A percentile compares a stretch with the other conserved stretches of the same genome.
Evolutionary conservation across 768 basidiomycete species (phyloP).

Genomic region (Tylopilus plumbeoviolaceoides): DNA sequence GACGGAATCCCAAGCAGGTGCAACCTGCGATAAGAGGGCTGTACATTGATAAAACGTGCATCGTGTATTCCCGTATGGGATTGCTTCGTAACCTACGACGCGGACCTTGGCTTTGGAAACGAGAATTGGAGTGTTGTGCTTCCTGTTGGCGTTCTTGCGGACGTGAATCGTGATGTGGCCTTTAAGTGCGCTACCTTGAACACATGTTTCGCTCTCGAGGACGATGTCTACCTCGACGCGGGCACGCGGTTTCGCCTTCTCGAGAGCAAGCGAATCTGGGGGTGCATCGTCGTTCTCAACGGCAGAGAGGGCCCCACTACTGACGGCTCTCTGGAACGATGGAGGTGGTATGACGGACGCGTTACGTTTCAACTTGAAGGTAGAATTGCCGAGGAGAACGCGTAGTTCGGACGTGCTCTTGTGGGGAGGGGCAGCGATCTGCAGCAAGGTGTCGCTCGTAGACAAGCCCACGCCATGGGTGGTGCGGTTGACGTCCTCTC

Average conservation of each 20-base stretch:
- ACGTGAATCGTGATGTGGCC: constrained; percentile 70
- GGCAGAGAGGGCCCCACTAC: constrained; percentile 2
- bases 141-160: constrained; percentile 49
- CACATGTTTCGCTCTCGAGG: constrained; percentile 69
- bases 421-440: constrained; percentile 43
- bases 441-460: constrained; percentile 52
- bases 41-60: constrained; percentile 83
- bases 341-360: constrained; percentile 39
- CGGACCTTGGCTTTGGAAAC: constrained; percentile 75
- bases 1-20: constrained; percentile 41
- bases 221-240: constrained; percentile 80
- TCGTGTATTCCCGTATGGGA: constrained; percentile 50
- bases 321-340: constrained; percentile 6
- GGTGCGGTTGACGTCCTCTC: constrained; percentile 4
- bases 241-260: constrained; percentile 68
- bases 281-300: constrained; percentile 7
- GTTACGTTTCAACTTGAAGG: constrained; percentile 52
- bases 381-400: constrained; percentile 57
- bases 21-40: constrained; percentile 46
- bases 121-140: constrained; percentile 46
- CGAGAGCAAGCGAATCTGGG: constrained; percentile 43
- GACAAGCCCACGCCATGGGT: constrained; percentile 29
- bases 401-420: constrained; percentile 56
- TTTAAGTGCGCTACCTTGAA: constrained; percentile 73
- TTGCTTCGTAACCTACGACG: constrained; percentile 81